Evolutionary conservation across 345 rosid genomes (phyloP), one percentile per base, ranked within the genome.

Genomic region (Citrus medica): DNA sequence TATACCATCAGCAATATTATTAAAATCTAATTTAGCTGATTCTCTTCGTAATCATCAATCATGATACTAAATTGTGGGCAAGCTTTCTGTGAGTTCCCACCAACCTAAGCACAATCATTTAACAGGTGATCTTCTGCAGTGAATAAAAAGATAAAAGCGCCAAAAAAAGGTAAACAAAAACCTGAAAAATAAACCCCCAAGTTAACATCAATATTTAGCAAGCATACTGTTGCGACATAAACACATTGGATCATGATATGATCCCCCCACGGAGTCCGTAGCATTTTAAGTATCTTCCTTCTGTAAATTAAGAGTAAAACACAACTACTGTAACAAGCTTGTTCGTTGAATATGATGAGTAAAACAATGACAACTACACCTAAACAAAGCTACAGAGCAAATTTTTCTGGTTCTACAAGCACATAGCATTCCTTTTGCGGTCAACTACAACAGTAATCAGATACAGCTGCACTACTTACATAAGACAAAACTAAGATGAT

Each of bases 341-440:
- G 40, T 64, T 51, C 6, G 71, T 56, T 53, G 16, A 73, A 73
- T 74, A 73, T 37, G 32, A 79, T 9, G 12, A 80, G 71, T 64
- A 64, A 75, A 64, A 65, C 70, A 46, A 51, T 30, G 35, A 79
- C 30, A 65, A 4, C 48, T 78, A 66, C 53, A 78, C 81, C 81
- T 80, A 76, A 64, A 59, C 69, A 69, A 69, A 59, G 74, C 69
- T 81, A 83, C 76, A 22, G 55, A 46, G 27, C 35, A 60, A 40
- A 42, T 51, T 65, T 77, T 75, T 81, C 69, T 78, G 79, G 80
- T 81, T 64, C 69, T 69, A 72, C 83, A 79, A 19, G 66, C 35
- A 58, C 9, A 25, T 67, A 27, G 28, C 59, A 27, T 65, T 63
- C 68, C 71, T 63, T 62, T 17, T 46, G 62, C 37, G 51, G 65